These are phyloP conservation scores for Bipolaris cookei DNA, from an alignment of 2,329 filamentous ascomycete genomes.

Conservation along the genomic window DNA sequence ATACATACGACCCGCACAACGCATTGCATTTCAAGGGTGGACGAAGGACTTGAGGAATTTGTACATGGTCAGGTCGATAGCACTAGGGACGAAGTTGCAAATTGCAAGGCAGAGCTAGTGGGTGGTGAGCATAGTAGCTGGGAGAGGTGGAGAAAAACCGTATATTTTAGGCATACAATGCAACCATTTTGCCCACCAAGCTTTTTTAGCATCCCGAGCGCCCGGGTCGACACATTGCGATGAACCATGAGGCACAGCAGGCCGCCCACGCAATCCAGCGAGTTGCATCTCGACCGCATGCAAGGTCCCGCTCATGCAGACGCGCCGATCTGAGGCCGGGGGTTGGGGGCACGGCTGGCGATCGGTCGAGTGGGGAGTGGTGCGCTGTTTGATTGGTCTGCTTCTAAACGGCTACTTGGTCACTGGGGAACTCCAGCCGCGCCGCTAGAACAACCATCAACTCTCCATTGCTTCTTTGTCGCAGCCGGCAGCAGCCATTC, in stretches of 20 bases:
- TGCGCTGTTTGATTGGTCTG: constrained; percentile 22
- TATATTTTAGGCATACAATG: not conserved
- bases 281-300: constrained; percentile 17
- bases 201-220: constrained; percentile 5
- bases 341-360: constrained; percentile 14
- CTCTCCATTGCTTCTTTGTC: not conserved
- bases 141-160: not conserved
- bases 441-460: not conserved
- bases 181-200: not conserved
- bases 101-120: not conserved
- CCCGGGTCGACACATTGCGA: not conserved
- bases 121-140: too few species aligned
- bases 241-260: constrained; percentile 10
- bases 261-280: not conserved
- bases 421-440: constrained; percentile 3
- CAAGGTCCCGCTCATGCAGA: constrained; percentile 28
- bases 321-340: constrained; percentile 19
- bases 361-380: constrained; percentile 9
- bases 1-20: constrained; percentile 36
- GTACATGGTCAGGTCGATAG: not conserved
- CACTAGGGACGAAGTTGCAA: not conserved
- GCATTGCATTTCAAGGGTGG: constrained; percentile 12
- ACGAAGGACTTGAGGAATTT: not conserved
- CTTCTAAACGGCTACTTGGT: not conserved
- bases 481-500: not conserved